A percentile compares a stretch with the other conserved stretches of the same genome.
Conservation (phyloP, 164 flowering plant species). For the Vitis vinifera region ASM3070453v1 NC_081816.1:21445501-21446000, state of each 20-base stretch:
- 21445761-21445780: conserved; percentile 65
- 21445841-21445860: conserved; percentile 84
- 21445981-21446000: neutral
- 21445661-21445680: neutral
- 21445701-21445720: neutral
- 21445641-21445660: neutral
- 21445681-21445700: neutral
- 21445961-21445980: conserved; percentile 12
- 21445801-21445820: conserved; percentile 81
- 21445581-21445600: neutral
- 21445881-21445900: conserved; percentile 66
- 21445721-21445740: neutral
- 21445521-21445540: no score
- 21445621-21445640: neutral
- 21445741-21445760: conserved; percentile 75
- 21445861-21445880: conserved; percentile 66
- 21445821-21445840: conserved; percentile 87
- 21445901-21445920: conserved; percentile 89
- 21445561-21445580: no score
- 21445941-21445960: conserved; percentile 45
- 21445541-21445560: no score
- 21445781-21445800: conserved; percentile 62
- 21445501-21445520: no score
- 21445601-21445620: neutral
- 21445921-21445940: conserved; percentile 78